Evolutionary conservation across 345 rosid genomes (phyloP), one percentile per base, ranked within the genome.

Genomic region (Acer yangbiense): DNA sequence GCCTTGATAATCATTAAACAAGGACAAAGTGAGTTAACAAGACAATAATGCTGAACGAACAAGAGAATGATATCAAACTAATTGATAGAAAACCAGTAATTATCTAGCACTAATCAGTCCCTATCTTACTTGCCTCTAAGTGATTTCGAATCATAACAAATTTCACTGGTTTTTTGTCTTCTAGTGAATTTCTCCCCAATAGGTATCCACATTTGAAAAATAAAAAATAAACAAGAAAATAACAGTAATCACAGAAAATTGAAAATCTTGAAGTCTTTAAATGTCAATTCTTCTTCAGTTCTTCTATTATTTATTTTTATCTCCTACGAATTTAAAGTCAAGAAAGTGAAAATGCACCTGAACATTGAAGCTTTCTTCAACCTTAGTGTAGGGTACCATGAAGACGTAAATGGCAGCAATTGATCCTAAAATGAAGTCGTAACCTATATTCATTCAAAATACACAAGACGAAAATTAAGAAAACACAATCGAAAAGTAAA

Each of bases 341-440:
- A 60, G 13, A 21, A 67, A 35, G 8, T 43, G 55, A 35, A 46
- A 46, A 46, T 13, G 50, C 50, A 90, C 98, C 96, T 95, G 99
- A 73, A 96, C 69, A 75, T 92, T 94, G 87, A 96, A 96, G 93
- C 99, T 94, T 83, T 96, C 99, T 85, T 96, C 99, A 44, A 96
- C 98, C 87, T 96, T 96, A 43, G 99, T 96, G 79, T 86, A 96
- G 17, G 97, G 99, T 46, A 86, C 88, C 85, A 82, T 79, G 73
- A 92, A 58, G 68, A 94, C 92, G 76, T 92, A 96, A 77, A 91
- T 83, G 18, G 94, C 90, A 74, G 99, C 98, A 7, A 96, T 80
- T 20, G 89, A 89, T 71, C 92, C 98, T 82, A 94, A 84, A 25
- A 90, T 79, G 86, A 94, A 65, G 85, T 96, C 99, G 64, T 90